A percentile compares a stretch with the other conserved stretches of the same genome.
Conservation (phyloP, 2,329 filamentous ascomycete species). For the Trichoderma asperellum region DNA sequence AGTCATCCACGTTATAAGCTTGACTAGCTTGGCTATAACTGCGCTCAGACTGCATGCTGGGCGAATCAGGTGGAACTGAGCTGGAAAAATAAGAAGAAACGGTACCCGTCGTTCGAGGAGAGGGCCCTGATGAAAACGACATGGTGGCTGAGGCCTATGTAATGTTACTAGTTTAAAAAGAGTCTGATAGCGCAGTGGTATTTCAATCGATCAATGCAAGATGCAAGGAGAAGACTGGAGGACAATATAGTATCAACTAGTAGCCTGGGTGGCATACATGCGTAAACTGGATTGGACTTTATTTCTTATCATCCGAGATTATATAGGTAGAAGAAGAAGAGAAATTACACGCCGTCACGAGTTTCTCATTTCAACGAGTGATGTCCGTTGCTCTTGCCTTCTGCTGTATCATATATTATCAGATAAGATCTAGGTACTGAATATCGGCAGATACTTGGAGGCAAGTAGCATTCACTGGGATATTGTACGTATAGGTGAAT, state of each 20-base stretch:
- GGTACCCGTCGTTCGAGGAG: not conserved
- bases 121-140: not conserved
- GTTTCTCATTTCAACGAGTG: not conserved
- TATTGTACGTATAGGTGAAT: not conserved
- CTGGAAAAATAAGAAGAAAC: not conserved
- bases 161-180: not conserved
- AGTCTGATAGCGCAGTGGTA: not conserved
- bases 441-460: not conserved
- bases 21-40: not conserved
- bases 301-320: not conserved
- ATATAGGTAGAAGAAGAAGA: too few relatives aligned
- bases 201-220: not conserved
- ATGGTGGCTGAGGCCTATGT: not conserved
- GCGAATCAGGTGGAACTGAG: not conserved
- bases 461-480: not conserved
- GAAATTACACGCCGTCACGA: not conserved
- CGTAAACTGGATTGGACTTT: not conserved
- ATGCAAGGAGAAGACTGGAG: not conserved
- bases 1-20: not conserved
- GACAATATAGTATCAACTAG: not conserved
- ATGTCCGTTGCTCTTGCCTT: not conserved
- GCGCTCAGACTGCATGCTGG: not conserved
- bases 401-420: not conserved
- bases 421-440: not conserved
- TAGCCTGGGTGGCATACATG: not conserved